Conservation (phyloP, 192 early-diverging fungal genomes). For the Backusella luteola region DNA sequence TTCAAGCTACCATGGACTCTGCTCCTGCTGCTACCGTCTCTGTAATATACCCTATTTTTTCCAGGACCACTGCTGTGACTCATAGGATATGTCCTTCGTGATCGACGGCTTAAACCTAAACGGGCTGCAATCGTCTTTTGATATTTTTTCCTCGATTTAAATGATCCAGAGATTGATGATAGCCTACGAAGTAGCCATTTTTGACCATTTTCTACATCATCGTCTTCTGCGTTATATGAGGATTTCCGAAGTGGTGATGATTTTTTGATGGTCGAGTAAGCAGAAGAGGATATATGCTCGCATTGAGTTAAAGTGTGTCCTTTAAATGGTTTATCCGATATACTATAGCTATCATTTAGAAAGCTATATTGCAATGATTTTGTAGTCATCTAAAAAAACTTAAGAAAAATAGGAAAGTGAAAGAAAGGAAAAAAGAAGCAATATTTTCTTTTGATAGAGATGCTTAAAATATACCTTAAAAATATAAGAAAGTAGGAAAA, state of each 20-base stretch:
- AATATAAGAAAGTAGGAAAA: neutral
- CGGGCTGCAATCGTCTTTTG: slow-evolving; percentile 1
- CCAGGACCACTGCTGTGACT: neutral
- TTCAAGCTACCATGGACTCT: neutral
- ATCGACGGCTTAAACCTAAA: neutral
- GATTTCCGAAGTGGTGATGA: neutral
- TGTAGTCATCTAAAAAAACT: neutral
- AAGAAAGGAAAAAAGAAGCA: neutral
- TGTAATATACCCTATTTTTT: neutral
- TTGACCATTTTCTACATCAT: neutral
- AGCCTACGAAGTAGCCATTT: slow-evolving; percentile 1
- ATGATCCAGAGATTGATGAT: neutral
- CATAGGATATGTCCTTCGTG: neutral
- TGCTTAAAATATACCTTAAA: neutral
- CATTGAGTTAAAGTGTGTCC: neutral
- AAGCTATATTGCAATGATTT: slow-evolving; percentile 1
- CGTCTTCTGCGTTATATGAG: neutral
- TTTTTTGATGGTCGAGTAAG: neutral
- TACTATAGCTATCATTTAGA: neutral
- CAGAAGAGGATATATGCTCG: neutral
- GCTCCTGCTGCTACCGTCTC: neutral
- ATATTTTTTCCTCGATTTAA: neutral
- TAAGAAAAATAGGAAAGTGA: neutral
- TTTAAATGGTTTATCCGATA: neutral
- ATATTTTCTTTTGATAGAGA: neutral